These are phyloP conservation scores for Byssoonygena ceratinophila DNA, from an alignment of 2,329 filamentous ascomycete genomes.

Conservation along the genomic window DNA sequence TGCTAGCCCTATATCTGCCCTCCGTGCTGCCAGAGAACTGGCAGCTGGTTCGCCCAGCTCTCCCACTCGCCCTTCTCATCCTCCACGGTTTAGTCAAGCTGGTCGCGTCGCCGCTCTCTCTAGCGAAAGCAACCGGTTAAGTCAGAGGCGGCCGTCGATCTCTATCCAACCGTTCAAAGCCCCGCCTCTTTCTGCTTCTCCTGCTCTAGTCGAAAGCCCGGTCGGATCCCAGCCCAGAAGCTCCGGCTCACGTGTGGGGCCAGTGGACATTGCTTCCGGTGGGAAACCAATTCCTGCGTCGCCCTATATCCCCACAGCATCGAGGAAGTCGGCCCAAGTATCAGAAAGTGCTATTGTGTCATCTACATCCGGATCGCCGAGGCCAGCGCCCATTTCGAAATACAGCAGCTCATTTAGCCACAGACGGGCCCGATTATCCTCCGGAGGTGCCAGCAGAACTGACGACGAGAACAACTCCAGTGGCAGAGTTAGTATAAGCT, in stretches of 20 bases:
- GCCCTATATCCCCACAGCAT: slow-evolving; percentile 28
- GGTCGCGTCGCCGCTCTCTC: slow-evolving; percentile 43
- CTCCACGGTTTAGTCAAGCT: slow-evolving; percentile 35
- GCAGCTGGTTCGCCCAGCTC: slow-evolving; percentile 40
- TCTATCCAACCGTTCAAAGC: slow-evolving; percentile 96
- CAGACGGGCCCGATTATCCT: slow-evolving; percentile 65
- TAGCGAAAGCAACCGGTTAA: slow-evolving; percentile 40
- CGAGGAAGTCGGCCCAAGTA: slow-evolving; percentile 24
- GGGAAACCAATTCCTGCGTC: slow-evolving; percentile 32
- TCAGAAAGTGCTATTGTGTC: slow-evolving; percentile 53
- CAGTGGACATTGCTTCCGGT: slow-evolving; percentile 31
- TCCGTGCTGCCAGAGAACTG: slow-evolving; percentile 56
- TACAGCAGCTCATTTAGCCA: slow-evolving; percentile 95
- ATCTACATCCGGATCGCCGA: slow-evolving; percentile 64
- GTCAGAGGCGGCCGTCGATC: slow-evolving; percentile 64
- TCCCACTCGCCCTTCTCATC: slow-evolving; percentile 40
- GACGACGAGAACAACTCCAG: slow-evolving; percentile 51
- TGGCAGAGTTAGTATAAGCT: slow-evolving; percentile 42
- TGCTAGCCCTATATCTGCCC: slow-evolving; percentile 74
- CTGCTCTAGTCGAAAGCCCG: slow-evolving; percentile 44
- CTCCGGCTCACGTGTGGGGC: slow-evolving; percentile 33
- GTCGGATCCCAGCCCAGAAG: slow-evolving; percentile 45
- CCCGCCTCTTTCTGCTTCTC: slow-evolving; percentile 84
- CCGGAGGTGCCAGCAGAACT: slow-evolving; percentile 54
- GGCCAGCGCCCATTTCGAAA: slow-evolving; percentile 63